These are phyloP conservation scores for Penicillium sp. DNA, from an alignment of 2,329 filamentous ascomycete genomes.

Conservation along the genomic window DNA sequence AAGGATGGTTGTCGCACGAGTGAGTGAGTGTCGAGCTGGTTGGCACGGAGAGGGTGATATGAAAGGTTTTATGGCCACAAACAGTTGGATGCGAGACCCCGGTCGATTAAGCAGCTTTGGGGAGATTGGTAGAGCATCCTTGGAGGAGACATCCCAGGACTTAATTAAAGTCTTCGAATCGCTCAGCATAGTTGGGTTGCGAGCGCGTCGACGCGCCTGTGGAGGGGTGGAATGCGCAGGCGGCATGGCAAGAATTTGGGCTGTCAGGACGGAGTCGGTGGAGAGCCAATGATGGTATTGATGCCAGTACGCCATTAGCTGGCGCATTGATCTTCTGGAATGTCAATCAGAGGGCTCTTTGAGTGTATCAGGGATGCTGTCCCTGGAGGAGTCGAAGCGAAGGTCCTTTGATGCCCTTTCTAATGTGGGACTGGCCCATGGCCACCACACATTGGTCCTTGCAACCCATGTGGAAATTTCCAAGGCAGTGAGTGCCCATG, in stretches of 20 bases:
- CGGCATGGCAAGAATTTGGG: slow-evolving; percentile 20
- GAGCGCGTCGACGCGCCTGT: slow-evolving; percentile 24
- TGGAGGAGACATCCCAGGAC: slow-evolving; percentile 1
- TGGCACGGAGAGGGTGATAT: no score
- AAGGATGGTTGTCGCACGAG: slow-evolving; percentile 3
- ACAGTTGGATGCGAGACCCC: no score
- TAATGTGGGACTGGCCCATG: slow-evolving; percentile 3
- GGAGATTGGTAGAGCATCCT: no score
- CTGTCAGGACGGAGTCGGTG: slow-evolving; percentile 4
- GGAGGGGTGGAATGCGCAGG: slow-evolving; percentile 23
- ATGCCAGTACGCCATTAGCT: neutral
- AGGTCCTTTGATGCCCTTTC: slow-evolving; percentile 8
- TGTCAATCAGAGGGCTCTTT: slow-evolving; percentile 7
- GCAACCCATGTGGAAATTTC: slow-evolving; percentile 9
- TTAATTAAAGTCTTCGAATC: slow-evolving; percentile 15
- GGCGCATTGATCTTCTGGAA: slow-evolving; percentile 12
- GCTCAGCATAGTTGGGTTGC: slow-evolving; percentile 1
- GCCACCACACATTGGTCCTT: slow-evolving; percentile 12
- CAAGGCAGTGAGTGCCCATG: slow-evolving; percentile 2
- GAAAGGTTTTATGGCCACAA: no score
- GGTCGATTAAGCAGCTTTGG: no score
- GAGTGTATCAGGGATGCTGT: slow-evolving; percentile 10
- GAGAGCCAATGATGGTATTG: neutral
- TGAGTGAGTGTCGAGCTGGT: no score
- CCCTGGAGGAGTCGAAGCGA: neutral